Evolutionary conservation across 768 basidiomycete genomes (phyloP), one percentile per base, ranked within the genome.

Genomic region (Xanthoconium purpureum): DNA sequence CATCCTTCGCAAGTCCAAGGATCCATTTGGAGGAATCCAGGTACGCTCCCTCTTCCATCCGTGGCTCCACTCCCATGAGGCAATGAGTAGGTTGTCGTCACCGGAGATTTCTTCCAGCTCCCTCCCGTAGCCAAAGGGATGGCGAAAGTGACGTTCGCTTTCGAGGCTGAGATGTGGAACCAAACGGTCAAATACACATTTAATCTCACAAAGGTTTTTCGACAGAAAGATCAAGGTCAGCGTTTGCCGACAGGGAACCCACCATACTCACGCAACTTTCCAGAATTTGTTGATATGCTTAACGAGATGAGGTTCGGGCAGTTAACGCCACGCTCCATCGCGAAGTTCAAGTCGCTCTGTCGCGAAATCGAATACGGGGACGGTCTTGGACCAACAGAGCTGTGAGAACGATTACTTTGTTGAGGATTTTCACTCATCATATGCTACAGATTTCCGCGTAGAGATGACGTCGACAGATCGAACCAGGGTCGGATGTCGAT

Each of bases 31-130:
- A 37, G 97, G 93, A 2, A 95, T 98, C 29, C 96, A 98, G 78
- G 89, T 89, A 36, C 11, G 69, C 9, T 17, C 5, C 17, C 30
- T 54, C 35, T 40, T 17, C 29, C 35, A 43, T 32, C 18, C 46
- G 38, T 51, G 18, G 24, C 13, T 40, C 30, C 6, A 28, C 52
- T 15, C 55, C 52, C 10, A 62, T 32, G 10, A 15, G 36, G 24
- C 29, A 49, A 18, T 42, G 44, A 45, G 43, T 66, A 94, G 90
- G 74, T 98, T 39, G 79, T 98, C 57, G 87, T 98, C 24, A 96
- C 94, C 2, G 97, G 97, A 9, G 97, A 99, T 68, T 98, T 98
- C 75, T 98, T 98, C 76, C 96, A 99, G 70, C 82, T 99, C 6
- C 97, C 97, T 0, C 97, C 97, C 3, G 94, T 98, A 0, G 77